These are phyloP conservation scores for Collybia sp. DNA, from an alignment of 768 basidiomycete species.

Conservation along the genomic window DNA sequence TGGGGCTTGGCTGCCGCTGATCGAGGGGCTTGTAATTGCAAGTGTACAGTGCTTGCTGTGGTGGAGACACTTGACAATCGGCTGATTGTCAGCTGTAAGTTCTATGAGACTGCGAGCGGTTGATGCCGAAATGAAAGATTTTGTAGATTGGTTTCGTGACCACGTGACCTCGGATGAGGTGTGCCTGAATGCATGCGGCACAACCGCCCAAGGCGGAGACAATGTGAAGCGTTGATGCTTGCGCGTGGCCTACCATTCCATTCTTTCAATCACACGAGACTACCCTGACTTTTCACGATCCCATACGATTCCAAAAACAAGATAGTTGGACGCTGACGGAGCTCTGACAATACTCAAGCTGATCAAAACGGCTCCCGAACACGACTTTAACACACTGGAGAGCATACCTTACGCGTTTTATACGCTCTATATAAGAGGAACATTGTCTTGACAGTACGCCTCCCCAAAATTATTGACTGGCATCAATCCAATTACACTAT, in stretches of 20 bases:
- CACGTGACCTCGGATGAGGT: not conserved
- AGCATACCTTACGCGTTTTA: not conserved
- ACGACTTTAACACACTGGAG: not conserved
- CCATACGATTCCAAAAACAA: conserved; percentile 7
- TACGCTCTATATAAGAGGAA: not conserved
- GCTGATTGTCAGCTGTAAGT: too few relatives aligned
- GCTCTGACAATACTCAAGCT: too few relatives aligned
- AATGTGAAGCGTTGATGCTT: not conserved
- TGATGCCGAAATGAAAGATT: not conserved
- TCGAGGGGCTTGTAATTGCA: too few relatives aligned
- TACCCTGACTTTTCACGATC: not conserved
- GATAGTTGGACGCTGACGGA: not conserved
- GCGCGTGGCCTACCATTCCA: not conserved
- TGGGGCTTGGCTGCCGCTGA: too few relatives aligned
- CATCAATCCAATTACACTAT: not conserved
- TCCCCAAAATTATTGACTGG: not conserved
- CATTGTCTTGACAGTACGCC: too few relatives aligned
- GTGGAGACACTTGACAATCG: too few relatives aligned
- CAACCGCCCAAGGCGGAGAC: too few relatives aligned
- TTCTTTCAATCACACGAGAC: not conserved
- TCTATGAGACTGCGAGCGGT: too few relatives aligned
- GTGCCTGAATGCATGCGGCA: too few relatives aligned
- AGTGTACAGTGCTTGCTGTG: too few relatives aligned
- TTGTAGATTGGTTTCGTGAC: not conserved
- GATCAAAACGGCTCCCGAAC: not conserved